Base-by-base conservation (phyloP, 2,329 filamentous ascomycete genomes). In the Hypoxylon rubiginosum region DNA sequence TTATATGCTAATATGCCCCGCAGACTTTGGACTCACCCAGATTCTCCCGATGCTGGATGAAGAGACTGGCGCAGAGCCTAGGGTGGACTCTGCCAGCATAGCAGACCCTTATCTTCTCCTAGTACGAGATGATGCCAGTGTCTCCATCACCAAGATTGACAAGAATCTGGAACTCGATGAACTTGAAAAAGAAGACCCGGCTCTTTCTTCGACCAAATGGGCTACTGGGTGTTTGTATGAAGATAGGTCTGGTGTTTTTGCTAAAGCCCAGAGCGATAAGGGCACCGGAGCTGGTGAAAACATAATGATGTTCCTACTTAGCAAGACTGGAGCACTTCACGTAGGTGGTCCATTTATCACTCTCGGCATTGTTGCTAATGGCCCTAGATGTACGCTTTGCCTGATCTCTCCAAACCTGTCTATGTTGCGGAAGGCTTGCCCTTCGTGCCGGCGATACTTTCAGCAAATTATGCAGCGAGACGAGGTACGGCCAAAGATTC, bases 11-110 rank as follows among this genome's bases (percentile, higher is more conserved):
- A 63, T 45, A 49, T 10, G 55, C 46, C 13, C 7, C n/a, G 1
- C 74, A 93, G 93, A 97, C 78, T 87, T 99, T 64, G 92, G 91
- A 10, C 85, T 99, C 57, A 90, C 91, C 49, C 95, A 98, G 75
- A 98, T 99, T 58, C 86, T 97, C 53, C 93, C 94, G 0, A 93
- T 98, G 86, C 88, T 93, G 67, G 96, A 98, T 73, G 96, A 97
- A 73, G 92, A 96, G 69, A 94, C 91, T 0, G 94, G 92, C 11
- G 90, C 88, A 19, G 93, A 97, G 73, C 90, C 93, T 4, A 86
- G 90, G 57, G 91, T 96, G 45, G 82, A 94, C 49, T 91, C 89
- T 73, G 91, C 92, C 39, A 97, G 92, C 76, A 94, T 98, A 72
- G 88, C 88, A 19, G 95, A 98, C 72, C 93, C 93, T 0, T 97